phyloP scores from a whole-genome alignment of 129 eudicot genomes.

The Rutidosis leptorrhynchoides region DNA sequence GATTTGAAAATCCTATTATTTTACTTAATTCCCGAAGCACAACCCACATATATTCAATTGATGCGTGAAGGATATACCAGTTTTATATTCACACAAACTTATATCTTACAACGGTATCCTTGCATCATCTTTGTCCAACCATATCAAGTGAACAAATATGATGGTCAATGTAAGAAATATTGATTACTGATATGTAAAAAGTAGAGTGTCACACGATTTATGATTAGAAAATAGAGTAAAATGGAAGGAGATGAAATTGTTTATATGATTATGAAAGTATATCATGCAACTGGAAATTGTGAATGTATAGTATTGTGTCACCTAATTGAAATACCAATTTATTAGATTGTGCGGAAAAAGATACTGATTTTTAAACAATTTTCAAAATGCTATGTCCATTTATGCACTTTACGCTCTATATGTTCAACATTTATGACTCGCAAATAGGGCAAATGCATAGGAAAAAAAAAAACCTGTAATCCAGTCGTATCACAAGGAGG shows the following conservation, averaged over 20 bases:
- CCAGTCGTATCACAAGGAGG: constrained; percentile 99
- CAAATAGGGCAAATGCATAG: neutral
- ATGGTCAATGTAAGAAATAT: neutral
- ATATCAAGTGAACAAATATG: neutral
- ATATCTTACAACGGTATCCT: neutral
- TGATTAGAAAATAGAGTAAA: neutral
- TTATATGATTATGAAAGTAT: neutral
- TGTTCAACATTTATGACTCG: constrained; percentile 13
- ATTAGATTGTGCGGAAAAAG: neutral
- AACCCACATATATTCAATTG: constrained; percentile 1
- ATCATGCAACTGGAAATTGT: neutral
- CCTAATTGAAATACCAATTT: neutral
- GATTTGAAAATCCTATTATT: neutral
- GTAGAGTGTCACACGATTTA: neutral
- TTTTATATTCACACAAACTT: neutral
- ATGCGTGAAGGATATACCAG: neutral
- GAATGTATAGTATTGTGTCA: neutral
- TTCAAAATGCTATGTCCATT: neutral
- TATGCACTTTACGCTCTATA: neutral
- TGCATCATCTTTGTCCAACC: neutral
- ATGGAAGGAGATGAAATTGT: neutral
- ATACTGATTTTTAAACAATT: too few relatives aligned
- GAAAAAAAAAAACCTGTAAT: constrained; percentile 58
- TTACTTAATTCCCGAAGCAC: neutral
- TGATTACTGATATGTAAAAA: neutral